Evolutionary conservation across 441 rosid genomes (phyloP).

Genomic region (Arabidopsis hybrid): DNA sequence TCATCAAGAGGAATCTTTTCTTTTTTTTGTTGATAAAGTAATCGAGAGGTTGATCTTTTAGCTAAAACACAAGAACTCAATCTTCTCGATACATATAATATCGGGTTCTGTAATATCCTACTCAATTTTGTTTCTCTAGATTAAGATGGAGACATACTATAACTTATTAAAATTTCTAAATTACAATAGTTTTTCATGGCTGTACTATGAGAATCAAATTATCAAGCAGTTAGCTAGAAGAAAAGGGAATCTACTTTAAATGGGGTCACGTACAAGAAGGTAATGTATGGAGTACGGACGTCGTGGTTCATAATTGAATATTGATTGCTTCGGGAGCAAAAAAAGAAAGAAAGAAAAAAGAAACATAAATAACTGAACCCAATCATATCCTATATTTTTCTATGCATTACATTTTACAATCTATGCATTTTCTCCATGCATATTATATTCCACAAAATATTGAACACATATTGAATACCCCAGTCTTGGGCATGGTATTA

Average conservation of each 20-base stretch:
- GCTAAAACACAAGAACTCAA: background rate
- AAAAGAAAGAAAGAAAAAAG: background rate
- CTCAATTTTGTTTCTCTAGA: background rate
- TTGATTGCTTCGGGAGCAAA: background rate
- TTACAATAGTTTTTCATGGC: background rate
- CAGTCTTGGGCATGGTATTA: background rate
- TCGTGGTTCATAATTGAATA: background rate
- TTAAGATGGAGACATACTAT: constrained; percentile 7
- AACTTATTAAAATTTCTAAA: background rate
- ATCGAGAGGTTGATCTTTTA: background rate
- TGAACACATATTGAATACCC: background rate
- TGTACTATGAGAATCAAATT: background rate
- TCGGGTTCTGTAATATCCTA: background rate
- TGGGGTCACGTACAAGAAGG: constrained; percentile 19
- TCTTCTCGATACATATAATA: background rate
- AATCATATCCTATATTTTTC: background rate
- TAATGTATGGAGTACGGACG: constrained; percentile 26
- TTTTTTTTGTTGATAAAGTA: too few relatives aligned
- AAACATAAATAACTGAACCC: constrained; percentile 1
- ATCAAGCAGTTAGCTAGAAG: background rate
- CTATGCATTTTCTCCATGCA: background rate
- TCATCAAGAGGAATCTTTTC: too few relatives aligned
- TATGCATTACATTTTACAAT: background rate
- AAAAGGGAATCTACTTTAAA: background rate
- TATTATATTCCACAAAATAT: too few relatives aligned